Conservation (phyloP, 768 basidiomycete species). For the Mycena sanguinolenta region DNA sequence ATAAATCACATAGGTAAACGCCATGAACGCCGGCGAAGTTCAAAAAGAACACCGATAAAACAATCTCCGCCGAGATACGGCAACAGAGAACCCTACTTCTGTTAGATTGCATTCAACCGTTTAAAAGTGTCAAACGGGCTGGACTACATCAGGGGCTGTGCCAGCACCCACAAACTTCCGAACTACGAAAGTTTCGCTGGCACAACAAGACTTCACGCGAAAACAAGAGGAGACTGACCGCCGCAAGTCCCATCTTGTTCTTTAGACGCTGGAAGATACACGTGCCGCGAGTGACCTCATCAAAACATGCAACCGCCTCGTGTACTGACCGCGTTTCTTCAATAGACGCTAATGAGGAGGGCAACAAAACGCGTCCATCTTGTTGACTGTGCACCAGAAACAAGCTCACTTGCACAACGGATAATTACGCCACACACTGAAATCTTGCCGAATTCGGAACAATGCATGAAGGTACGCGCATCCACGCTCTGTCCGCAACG, state of each 20-base stretch:
- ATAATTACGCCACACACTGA: constrained; percentile 22
- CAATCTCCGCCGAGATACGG: too few species aligned
- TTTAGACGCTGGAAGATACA: constrained; percentile 21
- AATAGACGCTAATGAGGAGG: constrained; percentile 31
- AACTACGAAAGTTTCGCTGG: neutral
- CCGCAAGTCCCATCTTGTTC: neutral
- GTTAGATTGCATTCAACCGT: neutral
- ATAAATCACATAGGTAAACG: neutral
- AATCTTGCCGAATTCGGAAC: constrained; percentile 26
- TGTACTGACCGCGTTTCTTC: constrained; percentile 29
- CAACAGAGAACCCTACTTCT: neutral
- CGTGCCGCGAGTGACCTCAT: constrained; percentile 33
- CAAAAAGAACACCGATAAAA: too few species aligned
- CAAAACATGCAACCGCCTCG: constrained; percentile 37
- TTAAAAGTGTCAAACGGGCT: too few species aligned
- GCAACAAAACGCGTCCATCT: constrained; percentile 12
- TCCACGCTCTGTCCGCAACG: neutral
- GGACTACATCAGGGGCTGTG: constrained; percentile 7
- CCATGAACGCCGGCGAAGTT: neutral
- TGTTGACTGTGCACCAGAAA: neutral
- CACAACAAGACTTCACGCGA: neutral
- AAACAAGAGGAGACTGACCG: neutral
- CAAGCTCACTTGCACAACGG: constrained; percentile 21
- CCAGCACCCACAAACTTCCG: constrained; percentile 13
- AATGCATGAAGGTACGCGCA: constrained; percentile 28